Evolutionary conservation across 2,329 filamentous ascomycete genomes (phyloP).

Genomic region (Aspergillus sp.): DNA sequence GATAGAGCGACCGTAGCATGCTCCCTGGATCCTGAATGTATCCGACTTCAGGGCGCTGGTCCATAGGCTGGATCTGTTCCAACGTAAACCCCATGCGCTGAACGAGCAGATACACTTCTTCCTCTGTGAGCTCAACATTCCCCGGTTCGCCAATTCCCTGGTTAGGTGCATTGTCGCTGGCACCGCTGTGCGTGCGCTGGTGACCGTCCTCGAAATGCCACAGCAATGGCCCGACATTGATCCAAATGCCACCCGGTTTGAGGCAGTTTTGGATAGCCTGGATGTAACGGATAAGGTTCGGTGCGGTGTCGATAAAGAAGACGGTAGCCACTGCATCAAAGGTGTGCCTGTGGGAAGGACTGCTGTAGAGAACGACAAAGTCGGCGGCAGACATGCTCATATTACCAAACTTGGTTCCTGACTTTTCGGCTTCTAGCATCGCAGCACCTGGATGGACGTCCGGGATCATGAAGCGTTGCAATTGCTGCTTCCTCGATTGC

Average conservation of each 20-base stretch:
- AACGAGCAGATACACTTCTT: conserved; percentile 81
- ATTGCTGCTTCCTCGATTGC: conserved; percentile 70
- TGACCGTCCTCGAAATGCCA: conserved; percentile 86
- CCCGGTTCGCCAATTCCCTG: conserved; percentile 84
- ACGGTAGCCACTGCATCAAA: conserved; percentile 88
- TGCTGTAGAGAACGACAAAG: conserved; percentile 83
- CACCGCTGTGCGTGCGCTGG: conserved; percentile 28
- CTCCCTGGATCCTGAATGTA: conserved; percentile 86
- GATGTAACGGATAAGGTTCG: conserved; percentile 88
- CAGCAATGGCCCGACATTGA: conserved; percentile 87
- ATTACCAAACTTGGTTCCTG: conserved; percentile 55
- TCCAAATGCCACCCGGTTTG: conserved; percentile 75
- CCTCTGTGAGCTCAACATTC: conserved; percentile 84
- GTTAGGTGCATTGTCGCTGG: conserved; percentile 28
- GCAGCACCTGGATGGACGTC: conserved; percentile 73
- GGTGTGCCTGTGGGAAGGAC: conserved; percentile 60
- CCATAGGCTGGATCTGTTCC: conserved; percentile 62
- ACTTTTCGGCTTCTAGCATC: conserved; percentile 48
- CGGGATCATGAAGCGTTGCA: conserved; percentile 74
- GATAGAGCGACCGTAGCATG: conserved; percentile 84
- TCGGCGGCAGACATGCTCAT: conserved; percentile 96
- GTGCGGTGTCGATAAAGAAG: conserved; percentile 97
- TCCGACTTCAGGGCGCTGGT: conserved; percentile 63
- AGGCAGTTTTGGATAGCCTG: conserved; percentile 81
- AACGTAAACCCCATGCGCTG: conserved; percentile 76